Percentiles rank a stretch among this genome's conserved stretches.
These are phyloP conservation scores for Nepenthes alata DNA, from an alignment of 179 eudicot species.

Conservation along the genomic window DNA sequence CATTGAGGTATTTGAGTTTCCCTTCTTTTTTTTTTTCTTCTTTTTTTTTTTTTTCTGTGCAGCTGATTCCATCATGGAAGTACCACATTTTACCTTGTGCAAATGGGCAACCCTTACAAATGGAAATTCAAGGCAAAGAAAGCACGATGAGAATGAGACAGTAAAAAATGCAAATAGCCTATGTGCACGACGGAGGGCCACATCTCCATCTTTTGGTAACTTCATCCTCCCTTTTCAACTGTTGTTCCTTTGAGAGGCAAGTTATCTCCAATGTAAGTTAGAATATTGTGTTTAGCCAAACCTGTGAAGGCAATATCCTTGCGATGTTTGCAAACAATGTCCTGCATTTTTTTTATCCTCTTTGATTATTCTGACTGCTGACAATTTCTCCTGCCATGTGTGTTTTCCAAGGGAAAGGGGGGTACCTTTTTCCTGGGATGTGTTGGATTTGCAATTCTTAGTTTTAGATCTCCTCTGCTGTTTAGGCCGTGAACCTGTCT, in stretches of 20 bases:
- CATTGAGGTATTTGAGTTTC: too few species aligned
- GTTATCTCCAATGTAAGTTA: too few species aligned
- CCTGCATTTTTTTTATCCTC: not conserved
- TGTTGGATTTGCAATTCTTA: not conserved
- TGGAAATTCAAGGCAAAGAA: conserved; percentile 20
- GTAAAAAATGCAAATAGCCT: conserved; percentile 16
- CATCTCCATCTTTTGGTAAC: conserved; percentile 27
- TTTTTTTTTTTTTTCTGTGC: conserved; percentile 3
- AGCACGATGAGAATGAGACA: conserved; percentile 25
- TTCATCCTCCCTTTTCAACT: not conserved
- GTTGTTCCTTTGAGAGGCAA: conserved; percentile 1
- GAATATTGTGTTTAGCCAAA: too few species aligned
- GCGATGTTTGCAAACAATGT: too few species aligned
- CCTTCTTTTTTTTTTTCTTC: not conserved
- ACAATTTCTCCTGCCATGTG: not conserved
- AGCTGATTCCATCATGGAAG: conserved; percentile 22
- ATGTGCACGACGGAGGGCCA: conserved; percentile 24
- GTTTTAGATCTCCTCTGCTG: not conserved
- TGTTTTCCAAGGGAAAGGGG: not conserved
- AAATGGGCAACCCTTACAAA: conserved; percentile 46
- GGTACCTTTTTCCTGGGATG: too few species aligned
- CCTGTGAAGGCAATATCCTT: too few species aligned
- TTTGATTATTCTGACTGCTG: too few species aligned
- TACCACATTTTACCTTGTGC: conserved; percentile 39
- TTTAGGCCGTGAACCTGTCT: not conserved